Conservation (phyloP, 2,329 filamentous ascomycete species). For the Fonsecaea erecta region DNA sequence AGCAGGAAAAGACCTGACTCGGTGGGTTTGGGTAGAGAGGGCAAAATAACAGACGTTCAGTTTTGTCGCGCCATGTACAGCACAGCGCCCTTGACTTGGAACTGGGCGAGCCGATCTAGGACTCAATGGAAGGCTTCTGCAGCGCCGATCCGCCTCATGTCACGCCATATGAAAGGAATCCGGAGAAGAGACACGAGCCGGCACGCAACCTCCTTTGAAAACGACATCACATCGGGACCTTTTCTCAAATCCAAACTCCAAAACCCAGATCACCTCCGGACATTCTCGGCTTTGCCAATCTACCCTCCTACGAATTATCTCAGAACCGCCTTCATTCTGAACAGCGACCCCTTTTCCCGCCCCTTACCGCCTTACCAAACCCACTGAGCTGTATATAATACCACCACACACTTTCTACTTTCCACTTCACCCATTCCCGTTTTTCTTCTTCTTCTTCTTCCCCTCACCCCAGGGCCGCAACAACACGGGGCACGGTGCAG, state of each 20-base stretch:
- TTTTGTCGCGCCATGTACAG: neutral
- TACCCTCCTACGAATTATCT: neutral
- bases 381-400: neutral
- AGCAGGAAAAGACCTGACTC: slow-evolving; percentile 34
- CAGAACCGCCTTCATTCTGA: neutral
- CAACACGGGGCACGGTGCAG: neutral
- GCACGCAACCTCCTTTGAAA: neutral
- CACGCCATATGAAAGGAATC: neutral
- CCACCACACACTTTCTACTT: too few relatives aligned
- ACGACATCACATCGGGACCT: neutral
- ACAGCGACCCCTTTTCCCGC: too few relatives aligned
- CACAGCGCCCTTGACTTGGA: neutral
- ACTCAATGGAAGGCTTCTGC: neutral
- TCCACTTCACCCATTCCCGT: neutral
- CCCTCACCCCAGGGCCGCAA: too few relatives aligned
- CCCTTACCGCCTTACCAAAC: neutral
- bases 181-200: neutral
- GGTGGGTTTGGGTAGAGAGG: neutral
- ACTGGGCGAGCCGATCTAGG: neutral
- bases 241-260: neutral
- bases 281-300: neutral
- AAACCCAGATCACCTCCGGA: neutral
- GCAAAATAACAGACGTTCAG: too few relatives aligned
- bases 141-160: neutral
- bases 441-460: neutral